Evolutionary conservation across 805 yeast genomes (phyloP).

Genomic region (Metschnikowia gelsemii): DNA sequence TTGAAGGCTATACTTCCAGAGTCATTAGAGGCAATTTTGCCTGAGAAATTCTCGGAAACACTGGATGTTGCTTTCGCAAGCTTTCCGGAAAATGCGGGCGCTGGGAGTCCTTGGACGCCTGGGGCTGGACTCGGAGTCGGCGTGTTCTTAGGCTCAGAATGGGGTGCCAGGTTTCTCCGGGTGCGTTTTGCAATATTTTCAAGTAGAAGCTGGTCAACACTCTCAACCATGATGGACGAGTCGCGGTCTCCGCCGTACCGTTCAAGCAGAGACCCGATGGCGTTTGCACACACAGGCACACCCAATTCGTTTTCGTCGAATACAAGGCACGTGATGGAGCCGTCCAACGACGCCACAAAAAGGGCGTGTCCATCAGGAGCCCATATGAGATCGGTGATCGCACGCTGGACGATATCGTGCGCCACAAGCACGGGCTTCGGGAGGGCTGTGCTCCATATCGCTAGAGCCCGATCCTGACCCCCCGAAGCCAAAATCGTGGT

Average conservation of each 20-base stretch:
- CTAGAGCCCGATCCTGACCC: constrained; percentile 88
- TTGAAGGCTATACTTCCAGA: too few relatives aligned
- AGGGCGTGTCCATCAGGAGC: constrained; percentile 72
- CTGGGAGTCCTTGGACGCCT: too few relatives aligned
- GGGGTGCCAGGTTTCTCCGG: background rate
- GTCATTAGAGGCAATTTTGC: too few relatives aligned
- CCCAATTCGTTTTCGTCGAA: constrained; percentile 72
- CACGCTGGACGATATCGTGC: constrained; percentile 67
- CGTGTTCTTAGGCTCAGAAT: background rate
- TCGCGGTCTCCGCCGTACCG: constrained; percentile 89
- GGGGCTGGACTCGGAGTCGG: too few relatives aligned
- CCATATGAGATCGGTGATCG: constrained; percentile 91
- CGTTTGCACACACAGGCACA: constrained; percentile 56
- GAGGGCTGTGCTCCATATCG: constrained; percentile 79
- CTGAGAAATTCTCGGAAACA: too few relatives aligned
- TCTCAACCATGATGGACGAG: constrained; percentile 80
- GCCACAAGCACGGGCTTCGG: constrained; percentile 81
- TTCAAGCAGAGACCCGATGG: constrained; percentile 66
- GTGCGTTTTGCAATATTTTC: constrained; percentile 4
- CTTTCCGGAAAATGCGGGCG: too few relatives aligned
- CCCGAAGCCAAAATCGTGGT: constrained; percentile 89
- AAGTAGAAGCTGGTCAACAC: constrained; percentile 69
- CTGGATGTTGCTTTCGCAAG: too few relatives aligned
- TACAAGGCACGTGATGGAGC: constrained; percentile 64
- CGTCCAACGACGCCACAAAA: constrained; percentile 82